These are phyloP conservation scores for Kwoniella sp. DNA, from an alignment of 768 basidiomycete species.

Conservation along the genomic window DNA sequence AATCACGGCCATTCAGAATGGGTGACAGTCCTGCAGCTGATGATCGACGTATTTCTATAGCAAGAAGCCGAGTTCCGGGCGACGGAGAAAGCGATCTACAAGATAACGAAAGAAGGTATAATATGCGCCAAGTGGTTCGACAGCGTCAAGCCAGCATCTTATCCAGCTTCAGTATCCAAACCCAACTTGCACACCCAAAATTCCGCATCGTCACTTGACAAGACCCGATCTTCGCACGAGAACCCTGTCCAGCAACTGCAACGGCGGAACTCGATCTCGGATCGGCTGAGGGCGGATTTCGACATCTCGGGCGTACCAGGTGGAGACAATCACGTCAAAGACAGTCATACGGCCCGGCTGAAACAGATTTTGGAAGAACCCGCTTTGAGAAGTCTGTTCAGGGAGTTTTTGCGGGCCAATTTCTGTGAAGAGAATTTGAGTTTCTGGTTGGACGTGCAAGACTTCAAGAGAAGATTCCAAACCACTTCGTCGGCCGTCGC, in stretches of 20 bases:
- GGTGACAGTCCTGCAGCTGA: too few relatives aligned
- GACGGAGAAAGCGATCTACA: conserved; percentile 92
- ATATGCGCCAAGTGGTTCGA: conserved; percentile 82
- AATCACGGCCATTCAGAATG: not conserved
- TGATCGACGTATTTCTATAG: conserved; percentile 57
- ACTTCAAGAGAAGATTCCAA: conserved; percentile 93
- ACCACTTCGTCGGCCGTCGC: conserved; percentile 87
- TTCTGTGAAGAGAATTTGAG: conserved; percentile 98
- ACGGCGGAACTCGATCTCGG: conserved; percentile 27
- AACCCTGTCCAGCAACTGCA: conserved; percentile 7
- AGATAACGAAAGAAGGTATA: conserved; percentile 87
- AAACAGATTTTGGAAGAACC: conserved; percentile 92
- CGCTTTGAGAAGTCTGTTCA: conserved; percentile 81
- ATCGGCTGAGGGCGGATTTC: conserved; percentile 29
- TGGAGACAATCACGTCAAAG: conserved; percentile 61
- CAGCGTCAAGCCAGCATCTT: conserved; percentile 3
- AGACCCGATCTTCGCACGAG: conserved; percentile 18
- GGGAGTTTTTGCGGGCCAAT: conserved; percentile 89
- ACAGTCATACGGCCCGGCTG: conserved; percentile 89
- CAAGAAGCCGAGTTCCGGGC: conserved; percentile 95
- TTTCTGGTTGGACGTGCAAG: conserved; percentile 96
- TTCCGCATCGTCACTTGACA: conserved; percentile 65
- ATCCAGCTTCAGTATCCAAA: conserved; percentile 16
- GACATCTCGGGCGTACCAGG: conserved; percentile 28
- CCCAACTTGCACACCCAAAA: conserved; percentile 58